These are phyloP conservation scores for Tuber magnatum DNA, from an alignment of 495 filamentous ascomycete genomes.

Conservation along the genomic window DNA sequence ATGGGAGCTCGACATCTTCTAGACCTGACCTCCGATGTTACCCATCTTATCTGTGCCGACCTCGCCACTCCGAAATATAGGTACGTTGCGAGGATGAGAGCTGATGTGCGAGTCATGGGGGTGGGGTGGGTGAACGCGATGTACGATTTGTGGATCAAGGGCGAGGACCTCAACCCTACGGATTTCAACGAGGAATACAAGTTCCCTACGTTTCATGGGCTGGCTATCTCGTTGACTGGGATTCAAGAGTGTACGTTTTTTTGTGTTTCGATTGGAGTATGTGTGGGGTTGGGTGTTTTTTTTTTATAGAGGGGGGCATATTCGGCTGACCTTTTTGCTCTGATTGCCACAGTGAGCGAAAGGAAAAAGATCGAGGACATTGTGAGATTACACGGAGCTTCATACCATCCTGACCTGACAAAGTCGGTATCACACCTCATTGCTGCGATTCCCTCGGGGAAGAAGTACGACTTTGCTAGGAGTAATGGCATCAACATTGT, in stretches of 20 bases:
- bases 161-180: constrained; percentile 66
- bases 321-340: constrained; percentile 6
- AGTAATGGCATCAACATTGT: constrained; percentile 73
- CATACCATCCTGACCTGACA: constrained; percentile 79
- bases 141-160: constrained; percentile 71
- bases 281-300: background rate
- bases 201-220: constrained; percentile 54
- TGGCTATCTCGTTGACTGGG: constrained; percentile 81
- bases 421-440: constrained; percentile 81
- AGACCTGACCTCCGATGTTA: constrained; percentile 93
- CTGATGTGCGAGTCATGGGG: constrained; percentile 72
- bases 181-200: constrained; percentile 57
- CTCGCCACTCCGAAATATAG: constrained; percentile 86
- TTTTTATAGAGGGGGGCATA: background rate
- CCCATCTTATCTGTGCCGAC: constrained; percentile 85
- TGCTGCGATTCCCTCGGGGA: constrained; percentile 66
- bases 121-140: constrained; percentile 80
- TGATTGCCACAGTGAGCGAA: constrained; percentile 50
- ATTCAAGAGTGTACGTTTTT: constrained; percentile 72
- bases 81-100: constrained; percentile 82
- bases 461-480: constrained; percentile 79
- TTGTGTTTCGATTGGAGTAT: background rate
- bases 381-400: constrained; percentile 61
- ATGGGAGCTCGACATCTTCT: constrained; percentile 82
- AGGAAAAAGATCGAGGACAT: constrained; percentile 60